Evolutionary conservation across 2,329 filamentous ascomycete species (phyloP), one percentile per base, ranked within the genome.

Genomic region (Tolypocladium amazonense): DNA sequence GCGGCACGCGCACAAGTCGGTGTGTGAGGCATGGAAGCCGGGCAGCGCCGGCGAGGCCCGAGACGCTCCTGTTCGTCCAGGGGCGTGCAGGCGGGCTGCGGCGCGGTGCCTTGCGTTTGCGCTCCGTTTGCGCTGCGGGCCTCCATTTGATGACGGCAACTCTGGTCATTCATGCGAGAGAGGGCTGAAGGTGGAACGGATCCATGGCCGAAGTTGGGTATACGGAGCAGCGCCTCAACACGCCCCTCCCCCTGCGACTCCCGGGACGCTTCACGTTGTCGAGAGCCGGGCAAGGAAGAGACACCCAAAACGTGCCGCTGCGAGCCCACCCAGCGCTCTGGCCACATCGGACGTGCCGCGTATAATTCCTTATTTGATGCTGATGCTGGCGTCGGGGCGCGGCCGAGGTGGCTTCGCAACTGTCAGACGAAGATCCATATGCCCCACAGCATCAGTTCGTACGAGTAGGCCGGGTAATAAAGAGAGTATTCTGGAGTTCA

Each of bases 41-140:
- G 41, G 30, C 27, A 23, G 39, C 27, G 38, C 20, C 20, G 12
- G 37, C n/a, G 37, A 41, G 56, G 30, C 50, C 50, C 50, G 18
- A 53, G 27, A n/a, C 37, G 55, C 54, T 62, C 56, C 60, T 55
- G 38, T 53, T 62, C 57, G 61, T 57, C 59, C 58, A 58, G 62
- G 65, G 62, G 64, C 59, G 60, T 62, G 8, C 6, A 38, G n/a
- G 43, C 43, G 56, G 56, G 41, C 30, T 52, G 56, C 41, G 56
- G 20, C 38, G 56, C 43, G 18, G 35, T 57, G 55, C 39, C 39
- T 45, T 45, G 41, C 39, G 56, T 47, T 57, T 43, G 56, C 56
- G 56, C 39, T 25, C 23, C 45, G 45, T 47, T 47, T 50, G 45
- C 45, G 45, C 14, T 23, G 39, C 56, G 30, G 25, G 56, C 56